Evolutionary conservation across 371 early-diverging fungal genomes (phyloP).

Genomic region (Saksenaea oblongispora): DNA sequence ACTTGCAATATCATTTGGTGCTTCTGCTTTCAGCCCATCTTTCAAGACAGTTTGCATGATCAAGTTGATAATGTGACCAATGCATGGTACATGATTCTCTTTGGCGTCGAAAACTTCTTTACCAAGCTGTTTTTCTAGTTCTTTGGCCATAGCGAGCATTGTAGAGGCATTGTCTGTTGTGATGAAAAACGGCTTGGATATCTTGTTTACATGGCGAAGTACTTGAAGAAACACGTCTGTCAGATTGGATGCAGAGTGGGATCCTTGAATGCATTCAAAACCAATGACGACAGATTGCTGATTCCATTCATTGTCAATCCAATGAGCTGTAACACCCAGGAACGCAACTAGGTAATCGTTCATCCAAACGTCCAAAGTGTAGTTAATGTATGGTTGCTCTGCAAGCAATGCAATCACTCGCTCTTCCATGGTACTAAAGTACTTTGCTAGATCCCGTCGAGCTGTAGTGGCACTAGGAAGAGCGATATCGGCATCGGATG

Average conservation of each 20-base stretch:
- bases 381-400: too few relatives aligned
- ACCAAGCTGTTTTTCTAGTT: background rate
- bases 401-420: background rate
- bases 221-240: constrained; percentile 12
- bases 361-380: constrained; percentile 26
- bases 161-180: constrained; percentile 29
- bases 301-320: constrained; percentile 19
- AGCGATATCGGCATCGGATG: background rate
- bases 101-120: background rate
- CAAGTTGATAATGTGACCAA: constrained; percentile 26
- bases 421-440: background rate
- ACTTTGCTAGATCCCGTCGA: background rate
- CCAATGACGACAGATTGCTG: constrained; percentile 19
- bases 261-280: constrained; percentile 17
- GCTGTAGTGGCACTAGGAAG: background rate
- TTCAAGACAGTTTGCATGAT: constrained; percentile 20
- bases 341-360: constrained; percentile 17
- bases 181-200: constrained; percentile 18
- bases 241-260: constrained; percentile 17
- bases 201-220: constrained; percentile 11
- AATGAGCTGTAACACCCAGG: constrained; percentile 24
- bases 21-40: constrained; percentile 7
- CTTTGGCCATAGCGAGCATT: constrained; percentile 17
- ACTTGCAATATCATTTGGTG: constrained; percentile 4
- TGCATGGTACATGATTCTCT: constrained; percentile 16